Evolutionary conservation across 2,329 filamentous ascomycete species (phyloP), one percentile per base, ranked within the genome.

Genomic region (Aspergillus carbonarius): DNA sequence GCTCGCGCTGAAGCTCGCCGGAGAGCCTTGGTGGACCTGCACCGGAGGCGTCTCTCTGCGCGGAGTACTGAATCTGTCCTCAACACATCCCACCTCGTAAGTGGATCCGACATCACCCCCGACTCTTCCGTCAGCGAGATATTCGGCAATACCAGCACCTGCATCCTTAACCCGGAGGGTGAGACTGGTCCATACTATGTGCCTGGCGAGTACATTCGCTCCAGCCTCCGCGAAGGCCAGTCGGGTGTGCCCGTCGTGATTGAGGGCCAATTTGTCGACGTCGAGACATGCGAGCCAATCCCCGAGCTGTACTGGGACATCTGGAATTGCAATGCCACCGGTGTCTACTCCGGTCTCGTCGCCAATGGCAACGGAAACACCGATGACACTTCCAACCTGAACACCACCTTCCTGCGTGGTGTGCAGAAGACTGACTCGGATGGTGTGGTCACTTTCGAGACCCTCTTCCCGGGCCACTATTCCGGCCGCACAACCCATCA

Each of bases 101-200:
- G 72, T 12, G 42, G 50, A 12, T 42, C 64, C 12, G 35, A 63
- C 4, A 65, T 70, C 32, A 68, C 62, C 5, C 1, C 63, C 10
- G 57, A 61, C 51, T 60, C 66, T 7, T 53, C 68, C 17, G 64
- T 67, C 17, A 55, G 57, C 2, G 58, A 62, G 12, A 53, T 72
- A 12, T 72, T 71, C 52, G 47, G 57, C 47, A 63, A 67, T 49
- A 69, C 64, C 70, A 20, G 72, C 66, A 40, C 77, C 23, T 84
- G 81, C 60, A 68, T 82, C 17, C 72, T 84, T 27, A 78, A 75
- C 32, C 81, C 82, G 0, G 81, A 83, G 66, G 78, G 78, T 17
- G 82, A 77, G 7, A 73, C 55, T 10, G 64, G 67, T 3, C 82
- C 82, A 6, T 84, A 81, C 71, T 85, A 68, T 56, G 71, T 78